These are phyloP conservation scores for Salix dunnii DNA, from an alignment of 345 rosid species.

Conservation along the genomic window DNA sequence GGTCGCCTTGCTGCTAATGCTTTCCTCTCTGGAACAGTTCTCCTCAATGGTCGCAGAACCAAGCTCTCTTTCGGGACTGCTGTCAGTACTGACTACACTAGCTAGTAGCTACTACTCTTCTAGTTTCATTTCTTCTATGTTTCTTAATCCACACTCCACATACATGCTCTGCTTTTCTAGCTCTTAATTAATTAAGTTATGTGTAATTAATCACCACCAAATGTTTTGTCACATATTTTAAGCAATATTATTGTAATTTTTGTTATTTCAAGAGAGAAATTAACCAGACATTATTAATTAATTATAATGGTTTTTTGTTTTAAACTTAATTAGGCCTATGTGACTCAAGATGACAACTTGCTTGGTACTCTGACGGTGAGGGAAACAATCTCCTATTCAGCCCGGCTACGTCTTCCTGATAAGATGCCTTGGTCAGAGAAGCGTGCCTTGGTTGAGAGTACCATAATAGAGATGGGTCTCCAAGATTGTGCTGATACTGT, in stretches of 20 bases:
- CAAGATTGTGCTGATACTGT: constrained; percentile 96
- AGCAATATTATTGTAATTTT: too few relatives aligned
- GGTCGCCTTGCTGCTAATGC: constrained; percentile 90
- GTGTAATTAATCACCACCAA: too few relatives aligned
- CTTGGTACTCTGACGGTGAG: constrained; percentile 89
- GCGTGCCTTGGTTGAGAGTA: constrained; percentile 71
- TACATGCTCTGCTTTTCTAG: neutral
- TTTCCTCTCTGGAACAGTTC: constrained; percentile 77
- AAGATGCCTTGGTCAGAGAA: constrained; percentile 81
- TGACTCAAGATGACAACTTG: constrained; percentile 97
- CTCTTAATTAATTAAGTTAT: neutral
- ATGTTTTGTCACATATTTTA: too few relatives aligned
- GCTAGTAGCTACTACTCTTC: neutral
- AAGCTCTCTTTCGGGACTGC: constrained; percentile 95
- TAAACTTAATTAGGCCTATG: constrained; percentile 55
- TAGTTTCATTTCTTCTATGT: neutral
- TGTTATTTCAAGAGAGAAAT: too few relatives aligned
- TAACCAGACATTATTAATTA: too few relatives aligned
- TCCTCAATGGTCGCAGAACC: constrained; percentile 85
- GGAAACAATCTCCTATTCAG: constrained; percentile 86
- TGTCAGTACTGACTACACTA: constrained; percentile 39
- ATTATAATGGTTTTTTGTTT: too few relatives aligned
- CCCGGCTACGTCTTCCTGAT: constrained; percentile 84
- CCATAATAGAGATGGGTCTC: constrained; percentile 89
- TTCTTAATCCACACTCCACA: neutral